A percentile compares a stretch with the other conserved stretches of the same genome.
These are phyloP conservation scores for Trametopsis cervina DNA, from an alignment of 768 basidiomycete species.

Conservation along the genomic window DNA sequence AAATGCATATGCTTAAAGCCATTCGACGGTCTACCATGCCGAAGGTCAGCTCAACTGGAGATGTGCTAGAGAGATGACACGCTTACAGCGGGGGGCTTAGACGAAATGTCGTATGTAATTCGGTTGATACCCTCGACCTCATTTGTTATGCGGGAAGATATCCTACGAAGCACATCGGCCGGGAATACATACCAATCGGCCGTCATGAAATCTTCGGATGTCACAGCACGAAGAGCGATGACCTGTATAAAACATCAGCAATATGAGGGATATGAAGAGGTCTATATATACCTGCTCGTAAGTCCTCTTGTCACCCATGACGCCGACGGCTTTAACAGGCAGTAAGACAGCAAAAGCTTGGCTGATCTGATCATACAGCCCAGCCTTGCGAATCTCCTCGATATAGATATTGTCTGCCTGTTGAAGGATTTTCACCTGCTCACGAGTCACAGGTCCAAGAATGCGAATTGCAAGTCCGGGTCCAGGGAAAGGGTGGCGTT, in stretches of 20 bases:
- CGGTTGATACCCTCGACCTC: constrained; percentile 96
- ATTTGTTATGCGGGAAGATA: constrained; percentile 96
- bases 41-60: background rate
- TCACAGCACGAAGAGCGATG: constrained; percentile 89
- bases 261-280: too few relatives aligned
- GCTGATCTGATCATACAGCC: constrained; percentile 86
- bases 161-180: constrained; percentile 76
- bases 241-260: constrained; percentile 47
- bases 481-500: constrained; percentile 97
- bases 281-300: constrained; percentile 77
- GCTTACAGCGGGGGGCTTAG: constrained; percentile 89
- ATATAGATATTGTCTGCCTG: constrained; percentile 95
- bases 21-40: constrained; percentile 35
- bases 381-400: constrained; percentile 92
- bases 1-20: constrained; percentile 23
- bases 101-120: constrained; percentile 93
- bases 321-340: constrained; percentile 97
- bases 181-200: constrained; percentile 99
- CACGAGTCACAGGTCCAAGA: constrained; percentile 88
- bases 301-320: constrained; percentile 94
- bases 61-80: background rate
- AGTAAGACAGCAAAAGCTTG: constrained; percentile 95
- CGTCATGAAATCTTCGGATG: constrained; percentile 99
- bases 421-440: constrained; percentile 88
- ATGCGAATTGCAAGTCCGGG: constrained; percentile 98